Evolutionary conservation across 345 rosid genomes (phyloP), one percentile per base, ranked within the genome.

Genomic region (Turritis glabra): DNA sequence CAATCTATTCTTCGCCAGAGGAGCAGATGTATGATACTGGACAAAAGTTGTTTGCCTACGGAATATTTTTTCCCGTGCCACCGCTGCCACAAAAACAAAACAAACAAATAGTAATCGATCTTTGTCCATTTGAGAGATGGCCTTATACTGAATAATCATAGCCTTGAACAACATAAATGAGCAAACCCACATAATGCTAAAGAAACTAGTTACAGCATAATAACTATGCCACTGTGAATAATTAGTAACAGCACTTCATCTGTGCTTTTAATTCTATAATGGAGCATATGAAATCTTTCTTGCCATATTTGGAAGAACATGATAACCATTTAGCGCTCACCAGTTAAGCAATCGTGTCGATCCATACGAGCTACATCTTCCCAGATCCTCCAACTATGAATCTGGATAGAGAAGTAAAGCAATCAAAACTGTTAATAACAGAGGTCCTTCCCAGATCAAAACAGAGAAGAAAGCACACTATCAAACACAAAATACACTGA

Each of bases 361-460:
- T 92, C 96, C 85, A 58, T 73, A 64, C 52, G 93, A 83, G 97
- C 97, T 75, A 80, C 88, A 25, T 87, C 96, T 80, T 95, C 99
- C 97, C 99, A 95, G 4, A 50, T 78, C 77, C 93, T 90, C 99
- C 99, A 92, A 75, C 97, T 83, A 78, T 89, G 97, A 79, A 92
- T 86, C 99, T 94, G 78, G 41, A 69, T 33, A 84, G 71, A 71
- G 29, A 67, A 53, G 61, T 57, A 69, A 0, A 4, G 17, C 19
- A 62, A 43, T 25, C 8, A 41, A 50, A 29, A 18, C 33, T 40
- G 5, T 69, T 50, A 29, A 2, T 12, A 50, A 60, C 35, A 60
- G 17, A 69, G 40, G n/a, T 12, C 51, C 23, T 37, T 59, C 54
- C 10, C 18, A 61, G 14, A 10, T 21, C 19, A 73, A 62, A 4